phyloP scores from a whole-genome alignment of 768 basidiomycete species.

The Mycena chlorophos region DNA sequence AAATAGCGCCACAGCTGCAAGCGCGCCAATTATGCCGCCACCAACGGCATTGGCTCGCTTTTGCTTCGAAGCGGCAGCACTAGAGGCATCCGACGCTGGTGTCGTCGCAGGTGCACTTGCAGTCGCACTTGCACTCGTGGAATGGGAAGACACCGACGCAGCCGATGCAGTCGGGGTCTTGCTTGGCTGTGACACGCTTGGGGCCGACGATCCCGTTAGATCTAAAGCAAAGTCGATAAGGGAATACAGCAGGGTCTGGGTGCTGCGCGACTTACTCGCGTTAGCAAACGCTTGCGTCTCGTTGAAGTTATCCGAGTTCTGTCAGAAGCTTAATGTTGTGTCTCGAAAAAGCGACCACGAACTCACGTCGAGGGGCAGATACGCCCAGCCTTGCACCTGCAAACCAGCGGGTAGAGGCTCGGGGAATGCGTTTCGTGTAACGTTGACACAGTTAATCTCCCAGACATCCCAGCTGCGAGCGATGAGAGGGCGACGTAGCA shows the following conservation, averaged over 20 bases:
- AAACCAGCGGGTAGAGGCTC: slow-evolving; percentile 47
- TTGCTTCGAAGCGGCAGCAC: slow-evolving; percentile 19
- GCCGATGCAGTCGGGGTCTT: slow-evolving; percentile 24
- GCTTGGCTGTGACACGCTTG: slow-evolving; percentile 32
- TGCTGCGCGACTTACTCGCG: slow-evolving; percentile 30
- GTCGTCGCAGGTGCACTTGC: slow-evolving; percentile 17
- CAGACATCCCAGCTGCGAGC: slow-evolving; percentile 23
- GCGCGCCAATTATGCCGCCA: slow-evolving; percentile 48
- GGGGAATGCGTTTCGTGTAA: slow-evolving; percentile 29
- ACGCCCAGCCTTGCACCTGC: slow-evolving; percentile 64
- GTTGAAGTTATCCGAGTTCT: slow-evolving; percentile 43
- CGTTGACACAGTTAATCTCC: slow-evolving; percentile 23
- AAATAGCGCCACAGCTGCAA: slow-evolving; percentile 39
- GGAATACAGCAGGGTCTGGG: not conserved
- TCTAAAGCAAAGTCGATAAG: slow-evolving; percentile 31
- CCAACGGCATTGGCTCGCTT: slow-evolving; percentile 36
- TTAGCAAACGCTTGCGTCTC: slow-evolving; percentile 37
- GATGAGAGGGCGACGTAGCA: not conserved
- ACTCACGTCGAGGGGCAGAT: slow-evolving; percentile 48
- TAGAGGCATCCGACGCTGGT: slow-evolving; percentile 22
- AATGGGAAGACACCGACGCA: slow-evolving; percentile 17
- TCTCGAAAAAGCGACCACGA: not conserved
- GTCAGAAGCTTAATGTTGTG: not conserved
- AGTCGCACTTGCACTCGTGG: slow-evolving; percentile 4
- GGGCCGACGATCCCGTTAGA: slow-evolving; percentile 45